Percentiles rank a stretch among this genome's conserved stretches.
Evolutionary conservation across 2,329 filamentous ascomycete species (phyloP).

Genomic region (Aspergillus viridinutans): DNA sequence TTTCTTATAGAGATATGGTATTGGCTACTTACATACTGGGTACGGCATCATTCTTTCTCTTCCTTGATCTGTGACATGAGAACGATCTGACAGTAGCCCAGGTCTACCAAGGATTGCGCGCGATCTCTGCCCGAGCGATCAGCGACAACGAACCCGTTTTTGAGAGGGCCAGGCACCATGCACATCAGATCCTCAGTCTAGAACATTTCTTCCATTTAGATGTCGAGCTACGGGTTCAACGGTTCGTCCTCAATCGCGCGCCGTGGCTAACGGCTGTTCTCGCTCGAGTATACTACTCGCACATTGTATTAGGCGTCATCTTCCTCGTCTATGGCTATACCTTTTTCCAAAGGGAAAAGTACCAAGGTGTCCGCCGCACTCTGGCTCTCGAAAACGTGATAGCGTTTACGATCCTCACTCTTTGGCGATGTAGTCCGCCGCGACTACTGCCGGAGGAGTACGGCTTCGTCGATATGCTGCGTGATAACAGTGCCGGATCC

Average conservation of each 20-base stretch:
- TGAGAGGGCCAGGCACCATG: slow-evolving; percentile 37
- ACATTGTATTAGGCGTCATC: slow-evolving; percentile 44
- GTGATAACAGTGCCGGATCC: slow-evolving; percentile 22
- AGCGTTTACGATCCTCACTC: slow-evolving; percentile 46
- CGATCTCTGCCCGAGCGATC: slow-evolving; percentile 41
- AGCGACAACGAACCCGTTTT: slow-evolving; percentile 38
- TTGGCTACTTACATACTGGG: slow-evolving; percentile 31
- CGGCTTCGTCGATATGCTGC: slow-evolving; percentile 47
- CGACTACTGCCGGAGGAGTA: slow-evolving; percentile 43
- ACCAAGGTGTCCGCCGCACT: slow-evolving; percentile 43
- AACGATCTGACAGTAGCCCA: slow-evolving; percentile 2
- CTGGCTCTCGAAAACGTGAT: slow-evolving; percentile 48
- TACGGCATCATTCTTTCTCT: slow-evolving; percentile 7
- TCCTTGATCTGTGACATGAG: neutral
- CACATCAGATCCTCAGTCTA: slow-evolving; percentile 38
- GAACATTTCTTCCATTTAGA: slow-evolving; percentile 38
- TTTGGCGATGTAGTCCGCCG: slow-evolving; percentile 49
- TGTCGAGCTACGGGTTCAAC: slow-evolving; percentile 40
- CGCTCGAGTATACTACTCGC: slow-evolving; percentile 45
- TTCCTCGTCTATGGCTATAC: slow-evolving; percentile 50
- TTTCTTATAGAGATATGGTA: slow-evolving; percentile 33
- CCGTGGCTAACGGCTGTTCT: slow-evolving; percentile 39
- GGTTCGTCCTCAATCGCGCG: slow-evolving; percentile 34
- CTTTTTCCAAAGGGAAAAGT: slow-evolving; percentile 38
- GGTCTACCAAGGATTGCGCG: slow-evolving; percentile 45